These are phyloP conservation scores for Zygosaccharomyces sapae DNA, from an alignment of 1,139 yeast species.

Conservation along the genomic window DNA sequence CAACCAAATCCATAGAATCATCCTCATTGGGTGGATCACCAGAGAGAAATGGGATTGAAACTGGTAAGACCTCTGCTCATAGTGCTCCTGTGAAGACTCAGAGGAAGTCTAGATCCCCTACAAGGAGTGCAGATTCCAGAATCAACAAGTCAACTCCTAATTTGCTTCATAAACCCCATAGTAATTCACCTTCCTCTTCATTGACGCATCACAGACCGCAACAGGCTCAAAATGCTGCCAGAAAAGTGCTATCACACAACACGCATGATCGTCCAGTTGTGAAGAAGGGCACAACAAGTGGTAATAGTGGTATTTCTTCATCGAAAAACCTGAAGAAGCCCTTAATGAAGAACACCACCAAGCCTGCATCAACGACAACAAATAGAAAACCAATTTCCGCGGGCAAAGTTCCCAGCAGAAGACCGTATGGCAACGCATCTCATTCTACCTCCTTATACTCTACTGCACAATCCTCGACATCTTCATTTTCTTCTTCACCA, in stretches of 20 bases:
- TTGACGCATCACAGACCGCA: constrained; percentile 5
- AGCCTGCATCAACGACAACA: constrained; percentile 3
- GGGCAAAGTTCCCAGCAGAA: constrained; percentile 5
- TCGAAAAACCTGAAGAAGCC: constrained; percentile 7
- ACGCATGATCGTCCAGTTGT: no score
- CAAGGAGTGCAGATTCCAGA: constrained; percentile 3
- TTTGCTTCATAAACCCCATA: constrained; percentile 6
- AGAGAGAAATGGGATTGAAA: constrained; percentile 1
- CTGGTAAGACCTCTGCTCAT: background rate
- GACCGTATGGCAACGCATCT: constrained; percentile 6
- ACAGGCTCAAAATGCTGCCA: constrained; percentile 11
- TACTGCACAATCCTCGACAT: constrained; percentile 9
- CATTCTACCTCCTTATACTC: constrained; percentile 5
- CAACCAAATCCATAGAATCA: no score
- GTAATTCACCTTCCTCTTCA: constrained; percentile 7
- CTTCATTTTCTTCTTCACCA: constrained; percentile 11
- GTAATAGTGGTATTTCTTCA: background rate
- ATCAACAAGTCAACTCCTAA: constrained; percentile 13
- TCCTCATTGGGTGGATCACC: constrained; percentile 1
- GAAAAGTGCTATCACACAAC: constrained; percentile 7
- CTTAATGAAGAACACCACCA: constrained; percentile 1
- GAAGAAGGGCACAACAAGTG: background rate
- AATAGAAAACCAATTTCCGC: constrained; percentile 1
- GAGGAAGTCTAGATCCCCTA: background rate
- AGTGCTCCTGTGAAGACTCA: background rate